These are phyloP conservation scores for Alternaria sp. DNA, from an alignment of 2,329 filamentous ascomycete species.

Conservation along the genomic window DNA sequence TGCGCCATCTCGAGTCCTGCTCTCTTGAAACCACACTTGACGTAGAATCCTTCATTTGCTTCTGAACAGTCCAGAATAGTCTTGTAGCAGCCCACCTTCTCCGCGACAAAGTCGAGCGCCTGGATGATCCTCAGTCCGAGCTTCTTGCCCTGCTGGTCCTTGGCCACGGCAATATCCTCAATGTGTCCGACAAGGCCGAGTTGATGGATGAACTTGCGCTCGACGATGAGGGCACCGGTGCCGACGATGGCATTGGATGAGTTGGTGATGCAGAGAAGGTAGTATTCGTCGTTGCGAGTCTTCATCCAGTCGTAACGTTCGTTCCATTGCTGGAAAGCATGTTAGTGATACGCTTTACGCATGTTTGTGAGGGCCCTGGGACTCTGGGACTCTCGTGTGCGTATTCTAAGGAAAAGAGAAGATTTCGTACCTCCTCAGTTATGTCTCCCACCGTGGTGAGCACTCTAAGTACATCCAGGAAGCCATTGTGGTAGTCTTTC, in stretches of 20 bases:
- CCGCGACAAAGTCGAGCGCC: constrained; percentile 87
- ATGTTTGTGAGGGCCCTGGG: not conserved
- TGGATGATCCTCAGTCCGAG: constrained; percentile 92
- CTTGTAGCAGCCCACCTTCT: constrained; percentile 94
- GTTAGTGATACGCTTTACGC: not conserved
- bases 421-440: constrained; percentile 63
- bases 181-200: constrained; percentile 91
- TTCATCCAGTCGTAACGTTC: constrained; percentile 85
- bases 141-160: constrained; percentile 97
- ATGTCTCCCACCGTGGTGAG: constrained; percentile 94
- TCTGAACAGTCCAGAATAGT: constrained; percentile 96
- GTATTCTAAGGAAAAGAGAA: not conserved
- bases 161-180: constrained; percentile 95
- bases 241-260: constrained; percentile 78
- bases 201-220: constrained; percentile 91
- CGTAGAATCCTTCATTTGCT: constrained; percentile 95
- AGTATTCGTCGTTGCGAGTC: constrained; percentile 79
- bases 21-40: constrained; percentile 95
- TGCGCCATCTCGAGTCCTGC: constrained; percentile 97
- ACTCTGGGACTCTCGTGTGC: not conserved
- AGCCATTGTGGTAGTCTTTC: constrained; percentile 81
- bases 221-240: constrained; percentile 87
- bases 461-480: constrained; percentile 89
- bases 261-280: constrained; percentile 86
- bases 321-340: constrained; percentile 63